A percentile compares a stretch with the other conserved stretches of the same genome.
phyloP scores from a whole-genome alignment of 805 yeast species.

The Myxozyma monticola region DNA sequence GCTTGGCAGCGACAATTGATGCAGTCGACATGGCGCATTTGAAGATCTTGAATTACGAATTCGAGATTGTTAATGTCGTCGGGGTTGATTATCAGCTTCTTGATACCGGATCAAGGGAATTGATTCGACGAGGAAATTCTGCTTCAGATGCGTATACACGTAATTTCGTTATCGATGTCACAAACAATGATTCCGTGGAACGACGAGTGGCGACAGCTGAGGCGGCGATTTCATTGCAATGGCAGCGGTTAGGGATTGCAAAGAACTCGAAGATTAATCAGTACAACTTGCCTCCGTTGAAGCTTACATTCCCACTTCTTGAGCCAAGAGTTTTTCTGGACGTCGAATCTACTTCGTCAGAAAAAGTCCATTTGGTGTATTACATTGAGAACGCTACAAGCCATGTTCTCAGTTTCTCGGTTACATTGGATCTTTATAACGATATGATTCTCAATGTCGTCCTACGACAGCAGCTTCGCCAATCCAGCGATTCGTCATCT shows the following conservation, averaged over 20 bases:
- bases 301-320: slow-evolving; percentile 57
- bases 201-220: slow-evolving; percentile 30
- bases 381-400: slow-evolving; percentile 75
- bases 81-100: slow-evolving; percentile 25
- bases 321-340: slow-evolving; percentile 67
- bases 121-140: slow-evolving; percentile 1
- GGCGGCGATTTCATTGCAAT: slow-evolving; percentile 37
- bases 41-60: slow-evolving; percentile 29
- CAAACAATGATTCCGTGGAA: slow-evolving; percentile 23
- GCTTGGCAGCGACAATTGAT: slow-evolving; percentile 36
- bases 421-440: slow-evolving; percentile 46
- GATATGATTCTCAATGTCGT: slow-evolving; percentile 29
- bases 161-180: slow-evolving; percentile 29
- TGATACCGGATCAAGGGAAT: slow-evolving; percentile 3
- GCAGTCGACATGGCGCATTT: slow-evolving; percentile 32
- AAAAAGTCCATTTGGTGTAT: slow-evolving; percentile 45
- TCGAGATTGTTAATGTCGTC: slow-evolving; percentile 29
- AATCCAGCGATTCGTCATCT: slow-evolving; percentile 8
- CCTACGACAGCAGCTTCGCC: slow-evolving; percentile 26
- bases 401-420: slow-evolving; percentile 61
- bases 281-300: slow-evolving; percentile 45
- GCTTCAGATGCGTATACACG: slow-evolving; percentile 29
- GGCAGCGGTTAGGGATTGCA: slow-evolving; percentile 34
- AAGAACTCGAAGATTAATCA: slow-evolving; percentile 10
- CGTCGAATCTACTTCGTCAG: slow-evolving; percentile 30